Base-by-base conservation (phyloP, 345 rosid species). In the Gossypium sturtianum region DNA sequence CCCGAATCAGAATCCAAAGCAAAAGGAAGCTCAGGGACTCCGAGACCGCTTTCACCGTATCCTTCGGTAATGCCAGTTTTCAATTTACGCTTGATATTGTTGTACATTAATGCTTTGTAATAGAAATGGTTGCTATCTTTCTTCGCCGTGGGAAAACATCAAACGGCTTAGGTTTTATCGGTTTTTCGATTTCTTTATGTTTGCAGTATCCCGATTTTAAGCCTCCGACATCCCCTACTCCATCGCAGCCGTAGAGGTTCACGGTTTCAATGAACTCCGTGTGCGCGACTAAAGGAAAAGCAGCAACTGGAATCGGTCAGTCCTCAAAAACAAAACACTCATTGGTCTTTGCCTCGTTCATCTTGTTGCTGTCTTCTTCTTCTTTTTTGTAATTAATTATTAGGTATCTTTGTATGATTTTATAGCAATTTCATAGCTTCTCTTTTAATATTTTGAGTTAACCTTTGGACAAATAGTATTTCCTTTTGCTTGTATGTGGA, bases 211-310 rank as follows among this genome's bases (percentile, higher is more conserved):
- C 97, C 7, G 99, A 94, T 81, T 74, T 91, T 76, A 94, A 92
- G 92, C 98, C 98, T 77, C 98, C 98, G 64, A 73, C 97, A 69
- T 89, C 98, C 53, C 97, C 98, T 13, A 58, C 89, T 45, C 99
- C 98, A 77, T 87, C 94, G 11, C 89, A 74, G 87, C 93, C 99
- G 12, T 93, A 72, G 80, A 78, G 60, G 41, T 34, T 34, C 56
- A 63, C 45, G 78, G 76, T 67, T 65, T 16, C 56, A 59, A 12
- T 19, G 25, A 76, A 53, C 63, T 4, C 43, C 22, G 58, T 52
- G 64, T 83, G 66, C 20, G 34, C 73, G 48, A 49, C 12, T 23
- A 54, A 43, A 13, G 17, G 56, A 51, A 51, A 34, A 51, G 7
- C 56, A 49, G 7, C 25, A 66, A 57, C 66, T 51, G 54, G 54